Evolutionary conservation across 2,329 filamentous ascomycete species (phyloP).

Genomic region (Sarocladium strictum): DNA sequence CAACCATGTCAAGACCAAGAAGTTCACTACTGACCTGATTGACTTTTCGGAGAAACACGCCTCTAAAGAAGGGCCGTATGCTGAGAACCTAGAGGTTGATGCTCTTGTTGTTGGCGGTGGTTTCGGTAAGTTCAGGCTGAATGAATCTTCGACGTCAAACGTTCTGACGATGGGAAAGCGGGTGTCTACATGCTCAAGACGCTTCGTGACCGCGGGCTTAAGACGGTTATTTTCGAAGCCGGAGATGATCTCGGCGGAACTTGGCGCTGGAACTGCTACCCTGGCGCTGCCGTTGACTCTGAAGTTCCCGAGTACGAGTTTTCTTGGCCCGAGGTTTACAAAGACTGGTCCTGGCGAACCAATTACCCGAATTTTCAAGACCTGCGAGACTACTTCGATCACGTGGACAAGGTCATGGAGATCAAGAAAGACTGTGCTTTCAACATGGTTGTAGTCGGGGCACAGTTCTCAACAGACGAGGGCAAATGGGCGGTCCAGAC

Average conservation of each 20-base stretch:
- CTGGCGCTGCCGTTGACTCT: slow-evolving; percentile 48
- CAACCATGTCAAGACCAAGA: slow-evolving; percentile 19
- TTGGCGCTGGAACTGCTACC: slow-evolving; percentile 54
- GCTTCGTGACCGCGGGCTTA: slow-evolving; percentile 42
- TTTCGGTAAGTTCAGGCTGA: slow-evolving; percentile 31
- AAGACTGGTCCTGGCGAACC: slow-evolving; percentile 51
- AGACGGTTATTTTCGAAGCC: slow-evolving; percentile 45
- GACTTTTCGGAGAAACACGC: slow-evolving; percentile 28
- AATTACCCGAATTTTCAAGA: slow-evolving; percentile 47
- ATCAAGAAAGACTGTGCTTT: slow-evolving; percentile 53
- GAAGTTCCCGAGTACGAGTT: slow-evolving; percentile 49
- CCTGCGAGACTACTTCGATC: slow-evolving; percentile 52
- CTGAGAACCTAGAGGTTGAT: slow-evolving; percentile 37
- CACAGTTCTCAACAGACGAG: slow-evolving; percentile 40
- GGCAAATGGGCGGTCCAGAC: slow-evolving; percentile 46
- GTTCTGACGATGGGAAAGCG: slow-evolving; percentile 17
- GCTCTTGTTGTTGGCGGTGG: slow-evolving; percentile 39
- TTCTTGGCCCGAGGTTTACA: slow-evolving; percentile 43
- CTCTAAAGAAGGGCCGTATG: slow-evolving; percentile 31
- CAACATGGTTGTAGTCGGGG: slow-evolving; percentile 47
- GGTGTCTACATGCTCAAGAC: slow-evolving; percentile 46
- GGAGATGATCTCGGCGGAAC: slow-evolving; percentile 44
- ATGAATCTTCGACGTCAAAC: too few species aligned
- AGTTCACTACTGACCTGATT: slow-evolving; percentile 35
- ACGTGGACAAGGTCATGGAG: slow-evolving; percentile 48